Percentiles rank a stretch among this genome's conserved stretches.
Conservation (phyloP, 371 early-diverging fungal genomes). For the Lichtheimia corymbifera region DNA sequence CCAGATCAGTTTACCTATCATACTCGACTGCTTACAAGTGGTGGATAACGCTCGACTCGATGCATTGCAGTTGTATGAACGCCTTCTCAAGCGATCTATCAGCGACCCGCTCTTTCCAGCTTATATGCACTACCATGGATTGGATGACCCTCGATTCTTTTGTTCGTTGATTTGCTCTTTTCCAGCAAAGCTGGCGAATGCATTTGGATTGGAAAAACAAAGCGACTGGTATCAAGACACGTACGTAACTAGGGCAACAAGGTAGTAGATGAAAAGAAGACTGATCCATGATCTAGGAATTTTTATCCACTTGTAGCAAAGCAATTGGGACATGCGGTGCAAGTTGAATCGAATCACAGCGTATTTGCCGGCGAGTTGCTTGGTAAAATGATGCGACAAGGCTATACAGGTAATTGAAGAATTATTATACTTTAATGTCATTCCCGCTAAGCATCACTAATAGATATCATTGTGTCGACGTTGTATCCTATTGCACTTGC, state of each 20-base stretch:
- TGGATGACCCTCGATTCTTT: slow-evolving; percentile 14
- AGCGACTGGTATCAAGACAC: slow-evolving; percentile 22
- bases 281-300: background rate
- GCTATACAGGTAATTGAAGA: slow-evolving; percentile 1
- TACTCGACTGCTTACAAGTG: slow-evolving; percentile 25
- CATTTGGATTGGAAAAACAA: slow-evolving; percentile 20
- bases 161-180: slow-evolving; percentile 33
- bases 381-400: slow-evolving; percentile 34
- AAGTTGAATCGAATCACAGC: background rate
- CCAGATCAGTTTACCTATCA: slow-evolving; percentile 16
- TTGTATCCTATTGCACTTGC: slow-evolving; percentile 21
- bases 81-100: background rate
- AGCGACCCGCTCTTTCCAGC: background rate
- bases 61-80: slow-evolving; percentile 3
- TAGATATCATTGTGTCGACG: slow-evolving; percentile 21
- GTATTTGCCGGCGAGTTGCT: slow-evolving; percentile 22
- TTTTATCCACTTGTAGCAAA: slow-evolving; percentile 11
- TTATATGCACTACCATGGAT: background rate
- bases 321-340: slow-evolving; percentile 1
- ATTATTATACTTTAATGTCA: no score
- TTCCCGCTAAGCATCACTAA: no score
- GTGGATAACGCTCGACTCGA: slow-evolving; percentile 9
- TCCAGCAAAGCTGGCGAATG: slow-evolving; percentile 30
- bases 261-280: background rate
- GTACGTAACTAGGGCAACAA: background rate